A percentile compares a stretch with the other conserved stretches of the same genome.
Conservation (phyloP, 352 stramenopile genomes). For the Poterioochromonas sp. region DNA sequence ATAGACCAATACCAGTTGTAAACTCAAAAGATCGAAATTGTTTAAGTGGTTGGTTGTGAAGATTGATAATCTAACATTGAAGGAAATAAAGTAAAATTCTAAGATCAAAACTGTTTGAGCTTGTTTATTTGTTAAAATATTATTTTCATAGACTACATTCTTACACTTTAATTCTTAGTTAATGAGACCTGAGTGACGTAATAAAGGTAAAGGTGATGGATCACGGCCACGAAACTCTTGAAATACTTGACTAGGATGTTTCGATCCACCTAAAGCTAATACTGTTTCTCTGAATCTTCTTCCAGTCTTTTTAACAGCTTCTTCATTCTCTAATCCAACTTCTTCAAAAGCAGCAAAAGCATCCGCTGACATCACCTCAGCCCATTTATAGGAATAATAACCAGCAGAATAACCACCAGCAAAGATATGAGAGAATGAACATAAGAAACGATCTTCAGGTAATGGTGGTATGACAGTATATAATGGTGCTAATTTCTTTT, state of each 20-base stretch:
- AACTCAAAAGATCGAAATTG: too few relatives aligned
- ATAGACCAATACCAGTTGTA: too few relatives aligned
- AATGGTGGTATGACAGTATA: conserved; percentile 79
- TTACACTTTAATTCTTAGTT: too few relatives aligned
- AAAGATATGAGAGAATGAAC: conserved; percentile 96
- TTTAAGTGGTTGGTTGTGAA: too few relatives aligned
- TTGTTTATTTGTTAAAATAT: too few relatives aligned
- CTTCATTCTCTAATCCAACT: conserved; percentile 68
- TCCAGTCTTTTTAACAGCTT: conserved; percentile 67
- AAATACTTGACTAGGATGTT: conserved; percentile 79
- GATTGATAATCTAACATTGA: too few relatives aligned
- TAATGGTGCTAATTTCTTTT: conserved; percentile 70
- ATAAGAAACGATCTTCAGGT: conserved; percentile 91
- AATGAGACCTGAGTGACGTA: conserved; percentile 90
- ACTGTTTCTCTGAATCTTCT: conserved; percentile 85
- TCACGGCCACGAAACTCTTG: conserved; percentile 85
- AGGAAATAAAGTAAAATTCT: too few relatives aligned
- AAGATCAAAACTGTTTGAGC: too few relatives aligned
- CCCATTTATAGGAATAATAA: conserved; percentile 95
- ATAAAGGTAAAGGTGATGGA: conserved; percentile 78
- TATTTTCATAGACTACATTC: too few relatives aligned
- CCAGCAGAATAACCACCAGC: conserved; percentile 90
- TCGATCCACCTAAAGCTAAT: conserved; percentile 65
- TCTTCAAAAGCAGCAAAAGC: conserved; percentile 95
- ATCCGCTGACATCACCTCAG: conserved; percentile 92